Evolutionary conservation across 2,329 filamentous ascomycete species (phyloP).

Genomic region (Botryotinia globosa): DNA sequence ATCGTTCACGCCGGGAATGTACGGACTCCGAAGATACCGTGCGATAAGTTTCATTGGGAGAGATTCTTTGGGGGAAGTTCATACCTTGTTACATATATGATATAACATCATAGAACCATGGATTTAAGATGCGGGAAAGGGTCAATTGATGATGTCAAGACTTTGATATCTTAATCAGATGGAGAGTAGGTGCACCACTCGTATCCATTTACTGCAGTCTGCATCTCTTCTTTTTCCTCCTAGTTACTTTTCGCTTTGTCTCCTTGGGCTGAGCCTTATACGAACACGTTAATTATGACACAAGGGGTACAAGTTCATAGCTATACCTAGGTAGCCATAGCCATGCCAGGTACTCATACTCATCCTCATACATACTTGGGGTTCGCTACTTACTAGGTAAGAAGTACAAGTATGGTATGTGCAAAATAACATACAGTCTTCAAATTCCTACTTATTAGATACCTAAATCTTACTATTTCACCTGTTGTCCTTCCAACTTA

Average conservation of each 20-base stretch:
- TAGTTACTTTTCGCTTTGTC: not conserved
- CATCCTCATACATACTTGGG: not conserved
- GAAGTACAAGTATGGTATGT: not conserved
- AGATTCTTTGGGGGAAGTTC: no score
- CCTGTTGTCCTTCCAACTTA: not conserved
- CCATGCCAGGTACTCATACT: no score
- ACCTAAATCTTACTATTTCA: not conserved
- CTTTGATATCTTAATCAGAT: not conserved
- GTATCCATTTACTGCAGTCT: not conserved
- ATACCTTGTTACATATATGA: no score
- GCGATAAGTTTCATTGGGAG: not conserved
- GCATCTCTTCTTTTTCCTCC: not conserved
- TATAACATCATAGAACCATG: not conserved
- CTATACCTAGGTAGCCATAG: no score
- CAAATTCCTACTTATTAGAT: not conserved
- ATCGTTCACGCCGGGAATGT: not conserved
- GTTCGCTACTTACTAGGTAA: not conserved
- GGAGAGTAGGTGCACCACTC: no score
- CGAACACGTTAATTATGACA: not conserved
- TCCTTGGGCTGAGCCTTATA: not conserved
- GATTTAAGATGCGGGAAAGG: not conserved
- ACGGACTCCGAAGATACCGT: not conserved
- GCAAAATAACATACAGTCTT: not conserved
- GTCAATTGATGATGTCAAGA: not conserved
- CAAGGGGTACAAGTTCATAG: not conserved